Evolutionary conservation across 352 stramenopile genomes (phyloP).

Genomic region (Globisporangium mamillatum): DNA sequence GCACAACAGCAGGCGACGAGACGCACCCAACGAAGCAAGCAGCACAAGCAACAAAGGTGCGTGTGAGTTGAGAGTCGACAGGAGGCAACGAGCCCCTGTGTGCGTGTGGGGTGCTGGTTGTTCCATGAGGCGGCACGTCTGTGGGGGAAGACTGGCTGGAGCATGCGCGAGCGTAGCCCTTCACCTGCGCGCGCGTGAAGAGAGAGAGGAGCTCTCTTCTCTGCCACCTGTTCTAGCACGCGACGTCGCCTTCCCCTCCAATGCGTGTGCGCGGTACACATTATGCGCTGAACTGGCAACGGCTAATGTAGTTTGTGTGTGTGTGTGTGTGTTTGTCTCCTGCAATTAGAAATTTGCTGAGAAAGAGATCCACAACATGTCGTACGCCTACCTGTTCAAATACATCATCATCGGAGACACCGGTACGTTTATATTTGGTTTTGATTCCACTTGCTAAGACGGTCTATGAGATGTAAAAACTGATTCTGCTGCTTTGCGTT

Average conservation of each 20-base stretch:
- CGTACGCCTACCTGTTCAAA: conserved; percentile 96
- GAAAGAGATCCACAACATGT: conserved; percentile 56
- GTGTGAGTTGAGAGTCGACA: neutral
- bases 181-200: neutral
- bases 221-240: neutral
- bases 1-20: neutral
- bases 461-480: neutral
- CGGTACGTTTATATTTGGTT: conserved; percentile 40
- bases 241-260: neutral
- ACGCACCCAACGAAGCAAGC: neutral
- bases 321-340: neutral
- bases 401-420: conserved; percentile 99
- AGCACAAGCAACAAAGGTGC: neutral
- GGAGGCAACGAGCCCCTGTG: neutral
- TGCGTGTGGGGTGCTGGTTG: neutral
- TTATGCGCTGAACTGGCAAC: neutral
- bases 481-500: neutral
- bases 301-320: neutral
- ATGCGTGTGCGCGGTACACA: neutral
- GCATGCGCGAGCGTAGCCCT: neutral
- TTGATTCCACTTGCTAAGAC: neutral
- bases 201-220: neutral
- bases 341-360: neutral
- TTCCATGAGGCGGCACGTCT: neutral
- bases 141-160: neutral